These are phyloP conservation scores for Neoboletus magnificus DNA, from an alignment of 768 basidiomycete genomes.

Conservation along the genomic window DNA sequence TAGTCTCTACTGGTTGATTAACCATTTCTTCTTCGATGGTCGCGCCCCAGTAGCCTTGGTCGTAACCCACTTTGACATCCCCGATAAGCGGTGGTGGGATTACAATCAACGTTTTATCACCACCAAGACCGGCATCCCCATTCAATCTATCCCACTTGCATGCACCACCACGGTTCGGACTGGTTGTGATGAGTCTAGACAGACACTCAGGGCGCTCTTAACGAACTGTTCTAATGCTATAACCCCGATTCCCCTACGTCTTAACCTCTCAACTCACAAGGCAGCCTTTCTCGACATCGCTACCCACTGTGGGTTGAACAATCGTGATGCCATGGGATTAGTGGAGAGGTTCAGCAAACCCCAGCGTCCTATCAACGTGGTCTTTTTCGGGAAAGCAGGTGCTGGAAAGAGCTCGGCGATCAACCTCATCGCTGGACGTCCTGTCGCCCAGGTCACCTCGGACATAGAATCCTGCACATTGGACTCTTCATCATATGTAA, in stretches of 20 bases:
- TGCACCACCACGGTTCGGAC: not conserved
- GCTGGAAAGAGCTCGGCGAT: constrained; percentile 32
- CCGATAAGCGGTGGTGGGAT: constrained; percentile 33
- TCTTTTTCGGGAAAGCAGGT: constrained; percentile 34
- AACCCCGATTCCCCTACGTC: not conserved
- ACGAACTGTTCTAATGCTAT: not conserved
- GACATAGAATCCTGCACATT: not conserved
- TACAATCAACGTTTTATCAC: constrained; percentile 15
- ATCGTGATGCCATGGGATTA: not conserved
- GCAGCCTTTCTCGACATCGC: not conserved
- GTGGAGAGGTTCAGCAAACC: not conserved
- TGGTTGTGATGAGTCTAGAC: not conserved
- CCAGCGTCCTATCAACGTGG: constrained; percentile 18
- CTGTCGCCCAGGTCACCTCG: not conserved
- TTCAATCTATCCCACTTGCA: not conserved
- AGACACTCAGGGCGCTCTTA: not conserved
- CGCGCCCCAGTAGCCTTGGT: constrained; percentile 34
- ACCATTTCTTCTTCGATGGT: constrained; percentile 31
- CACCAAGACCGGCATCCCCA: not conserved
- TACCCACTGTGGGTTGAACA: not conserved
- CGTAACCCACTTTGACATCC: constrained; percentile 31
- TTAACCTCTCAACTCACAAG: not conserved
- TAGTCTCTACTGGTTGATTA: constrained; percentile 33
- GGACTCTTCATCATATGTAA: not conserved
- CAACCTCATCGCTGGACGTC: not conserved